phyloP scores from a whole-genome alignment of 106 monocot genomes.

The Alisma plantagoaquatica region DNA sequence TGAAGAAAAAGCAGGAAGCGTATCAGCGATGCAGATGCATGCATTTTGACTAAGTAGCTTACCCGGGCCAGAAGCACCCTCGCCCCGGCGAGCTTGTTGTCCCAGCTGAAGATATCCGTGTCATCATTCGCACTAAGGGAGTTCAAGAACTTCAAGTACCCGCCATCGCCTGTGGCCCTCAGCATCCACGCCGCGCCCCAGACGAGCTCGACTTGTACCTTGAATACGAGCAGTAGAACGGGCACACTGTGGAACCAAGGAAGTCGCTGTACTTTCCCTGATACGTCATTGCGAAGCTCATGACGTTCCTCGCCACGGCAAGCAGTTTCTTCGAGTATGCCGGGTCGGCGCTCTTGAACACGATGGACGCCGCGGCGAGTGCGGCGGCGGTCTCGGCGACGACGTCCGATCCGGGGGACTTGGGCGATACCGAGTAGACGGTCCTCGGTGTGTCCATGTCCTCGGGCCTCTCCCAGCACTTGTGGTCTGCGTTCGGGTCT shows the following conservation, averaged over 20 bases:
- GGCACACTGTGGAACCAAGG: no score
- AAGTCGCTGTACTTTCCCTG: conserved; percentile 28
- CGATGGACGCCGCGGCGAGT: no score
- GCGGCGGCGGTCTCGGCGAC: no score
- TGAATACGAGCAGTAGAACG: no score
- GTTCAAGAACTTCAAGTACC: conserved; percentile 22
- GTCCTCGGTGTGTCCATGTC: no score
- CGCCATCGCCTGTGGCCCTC: conserved; percentile 30
- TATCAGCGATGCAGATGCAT: no score
- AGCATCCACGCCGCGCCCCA: conserved; percentile 64
- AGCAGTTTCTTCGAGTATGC: conserved; percentile 22
- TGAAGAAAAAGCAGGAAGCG: no score
- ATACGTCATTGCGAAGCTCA: conserved; percentile 27
- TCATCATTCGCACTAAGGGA: conserved; percentile 14
- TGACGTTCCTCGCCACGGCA: conserved; percentile 19
- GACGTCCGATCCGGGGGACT: conserved; percentile 43
- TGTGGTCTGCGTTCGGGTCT: neutral
- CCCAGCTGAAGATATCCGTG: conserved; percentile 40
- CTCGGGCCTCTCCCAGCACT: no score
- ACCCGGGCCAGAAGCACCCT: conserved; percentile 38
- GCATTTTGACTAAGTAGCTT: no score
- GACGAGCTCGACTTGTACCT: conserved; percentile 59
- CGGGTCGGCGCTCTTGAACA: conserved; percentile 32
- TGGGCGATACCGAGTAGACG: conserved; percentile 35
- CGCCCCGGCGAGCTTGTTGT: conserved; percentile 36